Base-by-base conservation (phyloP, 2,329 filamentous ascomycete species). In the Hypoxylon sp. region DNA sequence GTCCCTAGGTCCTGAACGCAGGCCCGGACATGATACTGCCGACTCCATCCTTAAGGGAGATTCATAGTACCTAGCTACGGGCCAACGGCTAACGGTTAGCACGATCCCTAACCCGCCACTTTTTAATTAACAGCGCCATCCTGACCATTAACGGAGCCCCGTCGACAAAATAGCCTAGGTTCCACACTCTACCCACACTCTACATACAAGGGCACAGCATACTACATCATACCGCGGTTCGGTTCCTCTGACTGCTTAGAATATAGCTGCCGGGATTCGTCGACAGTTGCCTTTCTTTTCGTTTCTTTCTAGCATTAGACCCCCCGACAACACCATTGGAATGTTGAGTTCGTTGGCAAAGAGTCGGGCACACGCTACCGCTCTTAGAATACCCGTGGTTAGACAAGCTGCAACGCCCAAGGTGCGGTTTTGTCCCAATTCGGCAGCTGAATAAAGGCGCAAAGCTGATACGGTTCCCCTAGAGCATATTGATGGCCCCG, bases 401-500 rank as follows among this genome's bases (percentile, higher is more conserved):
- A 74, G 77, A 72, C 73, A 70, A 73, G 59, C 71, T 57, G 61
- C 62, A 55, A 46, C 58, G 3, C 57, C 72, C 49, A 75, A 75
- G 71, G 77, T 78, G 68, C 33, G 72, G 59, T 31, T 40, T 11
- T 0, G 61, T 40, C 37, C 35, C 46, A 22, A 25, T 53, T 54
- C 44, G n/a, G 35, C 31, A 20, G n/a, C 40, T 30, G 14, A 48
- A 35, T 53, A 49, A 64, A 58, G 31, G 40, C 48, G 58, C 63
- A 69, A 61, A 69, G 57, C 58, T 75, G 55, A 74, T 31, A 20
- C 27, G 51, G 35, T 55, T 25, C 44, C 33, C 67, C 68, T 73
- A 80, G 78, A 79, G 61, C 66, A 68, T 77, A 73, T 75, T 79
- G 77, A 89, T 90, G 87, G 85, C 87, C 50, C 82, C 84, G 57